Evolutionary conservation across 1,284 basidiomycete genomes (phyloP).

Genomic region (Pisolithus thermaeus): DNA sequence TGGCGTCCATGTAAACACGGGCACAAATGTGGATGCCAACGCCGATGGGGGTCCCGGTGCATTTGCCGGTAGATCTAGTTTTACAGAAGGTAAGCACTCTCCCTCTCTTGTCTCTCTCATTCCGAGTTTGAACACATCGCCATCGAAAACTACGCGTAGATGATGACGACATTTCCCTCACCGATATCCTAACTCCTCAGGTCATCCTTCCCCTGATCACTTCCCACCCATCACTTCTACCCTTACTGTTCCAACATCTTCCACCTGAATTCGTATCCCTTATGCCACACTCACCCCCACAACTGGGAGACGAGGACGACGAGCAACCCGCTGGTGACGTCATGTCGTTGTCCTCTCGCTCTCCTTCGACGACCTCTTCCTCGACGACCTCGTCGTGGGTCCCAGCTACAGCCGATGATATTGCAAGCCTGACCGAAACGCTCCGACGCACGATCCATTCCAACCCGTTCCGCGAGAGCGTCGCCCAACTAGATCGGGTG

Average conservation of each 20-base stretch:
- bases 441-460: slow-evolving; percentile 52
- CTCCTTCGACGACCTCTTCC: slow-evolving; percentile 42
- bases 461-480: slow-evolving; percentile 55
- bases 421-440: slow-evolving; percentile 45
- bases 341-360: too few relatives aligned
- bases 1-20: too few relatives aligned
- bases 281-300: too few relatives aligned
- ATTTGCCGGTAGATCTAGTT: slow-evolving; percentile 7
- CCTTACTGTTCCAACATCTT: slow-evolving; percentile 69
- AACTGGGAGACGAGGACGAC: too few relatives aligned
- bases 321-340: too few relatives aligned
- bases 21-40: slow-evolving; percentile 7
- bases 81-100: not conserved
- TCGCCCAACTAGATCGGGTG: slow-evolving; percentile 70
- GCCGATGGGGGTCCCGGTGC: slow-evolving; percentile 10
- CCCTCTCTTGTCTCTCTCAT: slow-evolving; percentile 14
- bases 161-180: slow-evolving; percentile 50
- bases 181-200: slow-evolving; percentile 68
- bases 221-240: slow-evolving; percentile 58
- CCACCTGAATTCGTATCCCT: slow-evolving; percentile 44
- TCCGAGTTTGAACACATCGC: not conserved
- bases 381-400: slow-evolving; percentile 30
- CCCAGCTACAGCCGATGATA: slow-evolving; percentile 21
- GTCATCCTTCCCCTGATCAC: slow-evolving; percentile 65
- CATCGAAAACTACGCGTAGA: slow-evolving; percentile 9